phyloP scores from a whole-genome alignment of 768 basidiomycete species.

The Boletales sp. region DNA sequence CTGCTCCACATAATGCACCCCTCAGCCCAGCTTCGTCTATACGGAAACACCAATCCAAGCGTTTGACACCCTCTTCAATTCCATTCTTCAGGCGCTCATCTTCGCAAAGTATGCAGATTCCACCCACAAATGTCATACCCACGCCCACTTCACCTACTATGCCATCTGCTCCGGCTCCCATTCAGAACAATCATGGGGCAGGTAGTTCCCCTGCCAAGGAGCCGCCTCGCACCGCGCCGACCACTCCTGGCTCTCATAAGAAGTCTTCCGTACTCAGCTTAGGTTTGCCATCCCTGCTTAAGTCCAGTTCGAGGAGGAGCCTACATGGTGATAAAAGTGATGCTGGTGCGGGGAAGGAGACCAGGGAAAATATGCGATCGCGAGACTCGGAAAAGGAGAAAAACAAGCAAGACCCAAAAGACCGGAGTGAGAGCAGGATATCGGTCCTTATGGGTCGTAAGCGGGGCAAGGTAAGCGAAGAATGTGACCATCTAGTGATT shows the following conservation, averaged over 20 bases:
- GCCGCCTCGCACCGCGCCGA: conserved; percentile 47
- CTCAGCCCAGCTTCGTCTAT: conserved; percentile 72
- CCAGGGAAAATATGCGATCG: conserved; percentile 49
- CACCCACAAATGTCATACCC: conserved; percentile 39
- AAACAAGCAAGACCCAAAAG: conserved; percentile 75
- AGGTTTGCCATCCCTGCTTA: conserved; percentile 77
- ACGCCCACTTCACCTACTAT: conserved; percentile 50
- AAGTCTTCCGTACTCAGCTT: conserved; percentile 82
- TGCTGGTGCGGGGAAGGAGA: conserved; percentile 39
- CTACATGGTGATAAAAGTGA: conserved; percentile 58
- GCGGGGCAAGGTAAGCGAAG: conserved; percentile 77
- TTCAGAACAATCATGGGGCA: conserved; percentile 41
- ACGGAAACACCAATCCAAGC: conserved; percentile 63
- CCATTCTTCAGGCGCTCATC: conserved; percentile 92
- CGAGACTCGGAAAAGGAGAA: conserved; percentile 45
- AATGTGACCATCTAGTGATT: neutral
- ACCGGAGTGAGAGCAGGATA: conserved; percentile 86
- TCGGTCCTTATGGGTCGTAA: conserved; percentile 85
- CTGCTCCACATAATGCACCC: conserved; percentile 54
- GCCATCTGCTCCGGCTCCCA: conserved; percentile 41
- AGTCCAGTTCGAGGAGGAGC: conserved; percentile 81
- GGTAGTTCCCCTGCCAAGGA: conserved; percentile 54
- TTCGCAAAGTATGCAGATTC: conserved; percentile 79
- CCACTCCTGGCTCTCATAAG: conserved; percentile 62
- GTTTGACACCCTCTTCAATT: conserved; percentile 88